Evolutionary conservation across 352 stramenopile genomes (phyloP).

Genomic region (Phytopythium aichiense): DNA sequence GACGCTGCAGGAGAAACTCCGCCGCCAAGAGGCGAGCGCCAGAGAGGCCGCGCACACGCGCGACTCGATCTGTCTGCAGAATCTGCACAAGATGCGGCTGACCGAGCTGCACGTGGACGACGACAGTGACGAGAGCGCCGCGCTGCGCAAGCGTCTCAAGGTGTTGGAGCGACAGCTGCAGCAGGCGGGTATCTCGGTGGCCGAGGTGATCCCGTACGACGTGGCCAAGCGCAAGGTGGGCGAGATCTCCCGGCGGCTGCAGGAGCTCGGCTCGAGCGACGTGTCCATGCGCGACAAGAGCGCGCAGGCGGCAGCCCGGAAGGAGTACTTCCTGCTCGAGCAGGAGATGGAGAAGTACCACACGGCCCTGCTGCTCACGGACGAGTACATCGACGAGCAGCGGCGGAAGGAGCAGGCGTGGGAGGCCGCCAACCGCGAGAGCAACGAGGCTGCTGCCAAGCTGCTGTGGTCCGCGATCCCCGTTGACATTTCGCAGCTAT

Average conservation of each 20-base stretch:
- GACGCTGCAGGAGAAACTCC: slow-evolving; percentile 51
- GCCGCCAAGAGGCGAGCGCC: slow-evolving; percentile 48
- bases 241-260: slow-evolving; percentile 76
- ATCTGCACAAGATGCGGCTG: slow-evolving; percentile 29
- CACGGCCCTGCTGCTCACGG: slow-evolving; percentile 84
- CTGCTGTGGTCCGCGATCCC: slow-evolving; percentile 73
- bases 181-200: slow-evolving; percentile 73
- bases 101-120: slow-evolving; percentile 24
- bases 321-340: slow-evolving; percentile 88
- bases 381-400: slow-evolving; percentile 88
- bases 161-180: slow-evolving; percentile 72
- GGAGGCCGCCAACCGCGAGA: slow-evolving; percentile 48
- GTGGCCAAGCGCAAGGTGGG: slow-evolving; percentile 71
- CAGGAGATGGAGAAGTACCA: slow-evolving; percentile 91
- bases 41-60: slow-evolving; percentile 40
- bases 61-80: slow-evolving; percentile 55
- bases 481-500: slow-evolving; percentile 76
- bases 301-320: slow-evolving; percentile 41
- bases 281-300: slow-evolving; percentile 44
- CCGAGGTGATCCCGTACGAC: slow-evolving; percentile 88
- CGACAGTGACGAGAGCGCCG: slow-evolving; percentile 40
- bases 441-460: slow-evolving; percentile 51
- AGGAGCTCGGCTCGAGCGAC: slow-evolving; percentile 80
- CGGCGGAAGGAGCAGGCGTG: slow-evolving; percentile 58
- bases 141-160: slow-evolving; percentile 62